phyloP scores from a whole-genome alignment of 164 flowering plant genomes.

The Echeveria elegans region DNA sequence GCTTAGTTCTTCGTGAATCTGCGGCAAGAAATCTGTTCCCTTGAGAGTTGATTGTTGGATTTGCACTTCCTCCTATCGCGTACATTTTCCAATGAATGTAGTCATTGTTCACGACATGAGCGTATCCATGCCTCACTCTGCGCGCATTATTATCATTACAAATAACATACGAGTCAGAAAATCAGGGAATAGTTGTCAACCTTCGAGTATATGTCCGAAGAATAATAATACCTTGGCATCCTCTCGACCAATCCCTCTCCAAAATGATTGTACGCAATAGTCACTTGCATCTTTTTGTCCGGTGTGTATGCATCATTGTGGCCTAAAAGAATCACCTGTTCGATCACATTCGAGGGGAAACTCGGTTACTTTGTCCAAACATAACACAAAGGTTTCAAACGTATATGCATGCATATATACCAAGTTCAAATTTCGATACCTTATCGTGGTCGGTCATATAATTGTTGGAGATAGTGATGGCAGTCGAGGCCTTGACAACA shows the following conservation, averaged over 20 bases:
- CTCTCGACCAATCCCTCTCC: conserved; percentile 94
- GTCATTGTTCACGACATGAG: conserved; percentile 94
- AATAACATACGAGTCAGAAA: neutral
- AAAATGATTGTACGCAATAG: conserved; percentile 94
- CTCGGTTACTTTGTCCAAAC: too few relatives aligned
- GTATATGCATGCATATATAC: too few relatives aligned
- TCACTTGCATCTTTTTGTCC: conserved; percentile 97
- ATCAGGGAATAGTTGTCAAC: too few relatives aligned
- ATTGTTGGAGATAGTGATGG: conserved; percentile 88
- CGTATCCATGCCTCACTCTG: conserved; percentile 87
- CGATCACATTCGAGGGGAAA: neutral
- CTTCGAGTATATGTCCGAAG: neutral
- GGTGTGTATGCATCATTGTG: conserved; percentile 73
- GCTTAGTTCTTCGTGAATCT: conserved; percentile 55
- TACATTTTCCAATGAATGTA: conserved; percentile 97
- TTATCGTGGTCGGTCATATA: conserved; percentile 91
- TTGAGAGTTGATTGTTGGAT: conserved; percentile 87
- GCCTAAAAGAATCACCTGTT: conserved; percentile 87
- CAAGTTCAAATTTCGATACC: conserved; percentile 23
- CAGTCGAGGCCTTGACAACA: conserved; percentile 93
- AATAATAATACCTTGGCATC: conserved; percentile 73
- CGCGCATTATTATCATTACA: neutral
- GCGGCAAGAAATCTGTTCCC: conserved; percentile 84
- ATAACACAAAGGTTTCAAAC: too few relatives aligned
- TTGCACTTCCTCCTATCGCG: conserved; percentile 90